These are phyloP conservation scores for Podila verticillata DNA, from an alignment of 192 early-diverging fungal genomes.

Conservation along the genomic window DNA sequence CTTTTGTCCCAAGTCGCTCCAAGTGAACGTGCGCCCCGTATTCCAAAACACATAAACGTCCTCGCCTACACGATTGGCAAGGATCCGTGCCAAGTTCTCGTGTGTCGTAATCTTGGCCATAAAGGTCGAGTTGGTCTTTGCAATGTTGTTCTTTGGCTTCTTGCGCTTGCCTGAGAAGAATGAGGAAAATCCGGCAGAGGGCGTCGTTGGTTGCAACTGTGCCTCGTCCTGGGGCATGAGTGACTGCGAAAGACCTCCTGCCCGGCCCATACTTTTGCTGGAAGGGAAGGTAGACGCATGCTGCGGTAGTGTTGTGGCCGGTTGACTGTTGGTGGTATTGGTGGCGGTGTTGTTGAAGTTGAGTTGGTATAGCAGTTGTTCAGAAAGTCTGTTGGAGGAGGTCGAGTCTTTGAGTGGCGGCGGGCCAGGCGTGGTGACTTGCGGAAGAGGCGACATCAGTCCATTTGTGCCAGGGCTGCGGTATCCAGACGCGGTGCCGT, in stretches of 20 bases:
- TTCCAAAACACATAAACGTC: conserved; percentile 82
- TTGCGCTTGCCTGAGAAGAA: conserved; percentile 45
- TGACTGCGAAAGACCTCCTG: no score
- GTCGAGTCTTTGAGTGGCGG: conserved; percentile 41
- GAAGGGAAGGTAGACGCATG: no score
- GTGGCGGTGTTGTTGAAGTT: conserved; percentile 5
- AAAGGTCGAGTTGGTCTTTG: conserved; percentile 79
- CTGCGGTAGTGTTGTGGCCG: conserved; percentile 17
- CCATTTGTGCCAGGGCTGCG: conserved; percentile 12
- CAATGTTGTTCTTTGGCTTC: conserved; percentile 72
- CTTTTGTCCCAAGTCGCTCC: conserved; percentile 70
- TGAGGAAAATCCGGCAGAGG: conserved; percentile 38
- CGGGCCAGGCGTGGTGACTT: no score
- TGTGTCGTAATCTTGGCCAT: conserved; percentile 74
- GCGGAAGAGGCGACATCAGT: no score
- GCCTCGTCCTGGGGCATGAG: conserved; percentile 17
- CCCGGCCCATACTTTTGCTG: no score
- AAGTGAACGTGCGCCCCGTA: conserved; percentile 74
- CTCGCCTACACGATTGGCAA: conserved; percentile 62
- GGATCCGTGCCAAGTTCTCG: conserved; percentile 74
- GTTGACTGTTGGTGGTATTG: conserved; percentile 20
- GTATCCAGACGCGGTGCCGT: conserved; percentile 13
- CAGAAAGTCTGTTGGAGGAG: conserved; percentile 13
- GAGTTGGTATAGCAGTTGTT: conserved; percentile 11
- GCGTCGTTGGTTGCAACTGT: neutral